phyloP scores from a whole-genome alignment of 192 early-diverging fungal genomes.

The Lunasporangiospora selenospora region DNA sequence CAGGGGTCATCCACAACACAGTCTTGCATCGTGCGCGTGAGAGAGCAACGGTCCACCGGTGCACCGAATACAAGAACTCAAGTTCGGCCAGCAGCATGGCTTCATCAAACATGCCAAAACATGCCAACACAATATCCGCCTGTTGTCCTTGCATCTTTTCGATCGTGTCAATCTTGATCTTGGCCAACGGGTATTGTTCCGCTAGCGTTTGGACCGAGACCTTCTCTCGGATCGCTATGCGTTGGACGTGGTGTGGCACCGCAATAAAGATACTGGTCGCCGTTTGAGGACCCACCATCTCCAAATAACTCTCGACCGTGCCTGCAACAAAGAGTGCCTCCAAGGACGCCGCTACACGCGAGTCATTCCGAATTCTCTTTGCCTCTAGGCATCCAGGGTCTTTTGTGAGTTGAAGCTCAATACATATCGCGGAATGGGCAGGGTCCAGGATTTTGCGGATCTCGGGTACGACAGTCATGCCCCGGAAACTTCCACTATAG shows the following conservation, averaged over 20 bases:
- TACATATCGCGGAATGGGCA: conserved; percentile 33
- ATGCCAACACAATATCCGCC: conserved; percentile 66
- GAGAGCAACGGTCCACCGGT: conserved; percentile 56
- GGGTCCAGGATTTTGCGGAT: conserved; percentile 45
- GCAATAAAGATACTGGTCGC: conserved; percentile 43
- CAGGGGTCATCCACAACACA: conserved; percentile 37
- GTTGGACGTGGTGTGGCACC: conserved; percentile 57
- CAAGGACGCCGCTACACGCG: conserved; percentile 5
- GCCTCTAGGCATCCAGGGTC: neutral
- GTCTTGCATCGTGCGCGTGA: conserved; percentile 52
- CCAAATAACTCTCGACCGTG: conserved; percentile 47
- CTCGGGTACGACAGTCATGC: conserved; percentile 11
- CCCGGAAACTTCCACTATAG: conserved; percentile 20
- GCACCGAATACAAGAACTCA: conserved; percentile 50
- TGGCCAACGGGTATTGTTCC: conserved; percentile 12
- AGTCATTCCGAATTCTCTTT: conserved; percentile 11
- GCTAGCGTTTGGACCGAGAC: conserved; percentile 1
- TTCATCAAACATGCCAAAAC: conserved; percentile 57
- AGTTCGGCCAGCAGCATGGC: conserved; percentile 23
- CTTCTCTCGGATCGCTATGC: conserved; percentile 36
- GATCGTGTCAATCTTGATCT: conserved; percentile 53
- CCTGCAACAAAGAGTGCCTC: conserved; percentile 49
- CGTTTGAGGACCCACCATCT: conserved; percentile 9
- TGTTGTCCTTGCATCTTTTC: conserved; percentile 65
- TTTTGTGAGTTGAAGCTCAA: conserved; percentile 38